phyloP scores from a whole-genome alignment of 306 rosid species.

The Potentilla sterilis region DNA sequence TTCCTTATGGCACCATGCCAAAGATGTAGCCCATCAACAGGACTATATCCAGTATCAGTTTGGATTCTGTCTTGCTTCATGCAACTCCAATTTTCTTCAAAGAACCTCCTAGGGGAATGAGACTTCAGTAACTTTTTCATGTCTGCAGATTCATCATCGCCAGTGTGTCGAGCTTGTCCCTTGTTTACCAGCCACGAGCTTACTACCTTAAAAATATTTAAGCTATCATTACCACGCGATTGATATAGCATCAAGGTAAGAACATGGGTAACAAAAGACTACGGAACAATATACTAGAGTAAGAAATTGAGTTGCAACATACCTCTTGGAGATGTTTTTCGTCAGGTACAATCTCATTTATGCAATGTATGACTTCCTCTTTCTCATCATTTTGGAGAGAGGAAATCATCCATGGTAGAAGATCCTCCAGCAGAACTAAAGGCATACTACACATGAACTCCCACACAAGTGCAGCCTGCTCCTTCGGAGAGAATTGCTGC shows the following conservation, averaged over 20 bases:
- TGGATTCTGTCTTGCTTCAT: slow-evolving; percentile 27
- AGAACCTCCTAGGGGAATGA: slow-evolving; percentile 35
- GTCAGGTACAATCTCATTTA: slow-evolving; percentile 60
- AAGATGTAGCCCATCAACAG: slow-evolving; percentile 63
- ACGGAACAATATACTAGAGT: not conserved
- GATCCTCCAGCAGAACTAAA: slow-evolving; percentile 60
- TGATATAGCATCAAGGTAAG: not conserved
- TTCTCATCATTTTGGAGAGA: slow-evolving; percentile 60
- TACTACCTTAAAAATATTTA: not conserved
- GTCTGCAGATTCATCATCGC: slow-evolving; percentile 37
- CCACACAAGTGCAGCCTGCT: slow-evolving; percentile 89
- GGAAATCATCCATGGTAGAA: slow-evolving; percentile 63
- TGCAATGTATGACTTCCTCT: slow-evolving; percentile 50
- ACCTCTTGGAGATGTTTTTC: slow-evolving; percentile 82
- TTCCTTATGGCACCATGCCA: slow-evolving; percentile 76
- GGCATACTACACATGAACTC: slow-evolving; percentile 85
- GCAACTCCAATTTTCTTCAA: slow-evolving; percentile 33
- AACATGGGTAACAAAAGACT: not conserved
- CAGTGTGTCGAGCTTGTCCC: slow-evolving; percentile 38
- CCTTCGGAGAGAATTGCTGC: slow-evolving; percentile 55
- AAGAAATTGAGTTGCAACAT: slow-evolving; percentile 10
- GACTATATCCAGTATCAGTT: slow-evolving; percentile 45
- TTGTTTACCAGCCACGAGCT: slow-evolving; percentile 13
- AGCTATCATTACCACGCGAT: not conserved
- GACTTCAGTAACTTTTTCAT: slow-evolving; percentile 35